Base-by-base conservation (phyloP, 164 flowering plant genomes). In the Saururus chinensis region DNA sequence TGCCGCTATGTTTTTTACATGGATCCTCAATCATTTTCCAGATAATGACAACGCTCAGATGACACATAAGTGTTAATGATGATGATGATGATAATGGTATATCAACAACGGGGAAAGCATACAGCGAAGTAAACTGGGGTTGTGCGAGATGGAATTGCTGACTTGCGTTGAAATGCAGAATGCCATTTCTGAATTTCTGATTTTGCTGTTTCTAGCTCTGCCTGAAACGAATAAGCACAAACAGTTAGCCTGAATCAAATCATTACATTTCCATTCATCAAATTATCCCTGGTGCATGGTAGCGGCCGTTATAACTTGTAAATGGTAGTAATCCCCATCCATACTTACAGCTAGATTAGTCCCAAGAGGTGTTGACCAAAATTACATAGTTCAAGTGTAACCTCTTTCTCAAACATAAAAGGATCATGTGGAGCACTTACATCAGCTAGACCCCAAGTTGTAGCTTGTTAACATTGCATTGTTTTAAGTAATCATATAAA, bases 131-230 rank as follows among this genome's bases (percentile, higher is more conserved):
- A 54, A 88, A 95, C 92, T 60, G 85, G 86, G 67, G 79, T 65
- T 58, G 81, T 62, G 62, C 89, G 89, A 19, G 69, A 54, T 5
- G 91, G 80, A 68, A 85, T 75, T 57, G 81, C 81, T 19, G 85
- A 67, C 71, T 87, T 92, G 62, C 81, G 87, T 64, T 80, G 87
- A 69, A 95, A 91, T 53, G 96, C 78, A 70, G 86, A 79, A 67
- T 75, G 89, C 99, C 99, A 91, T 66, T 82, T 84, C 60, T 81
- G 92, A 70, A 95, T 82, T 76, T 87, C 96, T 57, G 88, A 73
- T 68, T 81, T 95, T 62, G 95, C 82, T 66, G 76, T 74, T 79
- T 83, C 95, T 74, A 89, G 96, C 60, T 89, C 96, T 2, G 75
- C 64, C 98, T 93, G 82, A 37, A 70, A 23, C 57, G 13, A 25